Evolutionary conservation across 352 stramenopile species (phyloP).

Genomic region (Globisporangium cederbergense): DNA sequence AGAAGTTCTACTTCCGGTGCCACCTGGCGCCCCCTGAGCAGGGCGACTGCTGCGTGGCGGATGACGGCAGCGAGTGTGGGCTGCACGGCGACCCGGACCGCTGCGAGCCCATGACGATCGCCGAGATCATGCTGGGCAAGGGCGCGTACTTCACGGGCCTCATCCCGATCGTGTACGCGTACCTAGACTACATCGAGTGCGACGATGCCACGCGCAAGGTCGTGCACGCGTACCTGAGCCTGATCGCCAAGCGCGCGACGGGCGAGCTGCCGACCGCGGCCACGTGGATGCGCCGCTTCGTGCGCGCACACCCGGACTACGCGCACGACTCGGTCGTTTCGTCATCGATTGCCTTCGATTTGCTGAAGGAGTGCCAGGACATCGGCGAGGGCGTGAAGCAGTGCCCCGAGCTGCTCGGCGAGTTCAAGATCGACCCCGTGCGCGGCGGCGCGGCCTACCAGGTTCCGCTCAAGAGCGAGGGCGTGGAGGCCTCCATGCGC

Average conservation of each 20-base stretch:
- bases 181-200: constrained; percentile 97
- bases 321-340: constrained; percentile 91
- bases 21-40: constrained; percentile 90
- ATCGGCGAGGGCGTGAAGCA: constrained; percentile 93
- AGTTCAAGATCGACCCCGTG: constrained; percentile 92
- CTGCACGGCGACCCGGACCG: constrained; percentile 65
- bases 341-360: constrained; percentile 88
- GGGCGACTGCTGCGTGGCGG: constrained; percentile 48
- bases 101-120: constrained; percentile 96
- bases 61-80: constrained; percentile 21
- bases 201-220: constrained; percentile 87
- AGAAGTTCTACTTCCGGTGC: constrained; percentile 98
- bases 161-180: constrained; percentile 95
- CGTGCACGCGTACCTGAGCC: constrained; percentile 74
- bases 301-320: constrained; percentile 94
- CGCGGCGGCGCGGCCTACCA: constrained; percentile 88
- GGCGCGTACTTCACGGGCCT: constrained; percentile 96
- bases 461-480: constrained; percentile 90
- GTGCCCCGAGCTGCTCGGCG: constrained; percentile 91
- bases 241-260: constrained; percentile 93
- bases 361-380: constrained; percentile 94
- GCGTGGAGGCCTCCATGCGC: constrained; percentile 68
- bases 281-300: constrained; percentile 96
- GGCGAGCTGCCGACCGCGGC: constrained; percentile 96
- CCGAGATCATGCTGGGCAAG: constrained; percentile 96